phyloP scores from a whole-genome alignment of 805 yeast genomes.

The Clavispora carvajalis region DNA sequence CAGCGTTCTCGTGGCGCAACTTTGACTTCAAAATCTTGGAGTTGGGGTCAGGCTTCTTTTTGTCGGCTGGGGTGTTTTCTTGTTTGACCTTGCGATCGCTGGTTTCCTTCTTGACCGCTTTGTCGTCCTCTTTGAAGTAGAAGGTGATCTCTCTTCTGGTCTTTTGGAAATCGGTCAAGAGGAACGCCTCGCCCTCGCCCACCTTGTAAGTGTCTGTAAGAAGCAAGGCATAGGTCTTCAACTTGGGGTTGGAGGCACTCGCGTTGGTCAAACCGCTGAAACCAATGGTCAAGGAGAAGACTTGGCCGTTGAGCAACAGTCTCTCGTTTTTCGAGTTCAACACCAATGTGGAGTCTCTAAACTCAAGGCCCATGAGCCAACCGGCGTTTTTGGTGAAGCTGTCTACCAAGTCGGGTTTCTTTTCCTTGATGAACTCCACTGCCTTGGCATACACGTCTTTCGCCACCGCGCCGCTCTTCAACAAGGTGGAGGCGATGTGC shows the following conservation, averaged over 20 bases:
- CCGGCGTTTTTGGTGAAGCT: conserved; percentile 78
- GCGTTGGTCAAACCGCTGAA: conserved; percentile 57
- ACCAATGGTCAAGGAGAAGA: conserved; percentile 72
- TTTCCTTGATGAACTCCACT: conserved; percentile 48
- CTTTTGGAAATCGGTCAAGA: conserved; percentile 72
- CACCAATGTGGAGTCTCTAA: conserved; percentile 72
- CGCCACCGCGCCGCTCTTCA: conserved; percentile 68
- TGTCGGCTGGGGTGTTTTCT: conserved; percentile 33
- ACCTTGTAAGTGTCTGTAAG: conserved; percentile 79
- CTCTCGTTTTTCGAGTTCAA: conserved; percentile 71
- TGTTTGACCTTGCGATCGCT: conserved; percentile 27
- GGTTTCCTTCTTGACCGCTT: conserved; percentile 17
- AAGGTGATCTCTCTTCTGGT: conserved; percentile 72
- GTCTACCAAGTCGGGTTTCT: conserved; percentile 59
- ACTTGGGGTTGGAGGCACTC: conserved; percentile 41
- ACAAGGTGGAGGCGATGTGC: conserved; percentile 46
- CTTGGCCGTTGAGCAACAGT: conserved; percentile 62
- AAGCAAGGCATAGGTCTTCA: conserved; percentile 62
- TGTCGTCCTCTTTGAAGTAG: conserved; percentile 71
- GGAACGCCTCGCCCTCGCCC: conserved; percentile 52
- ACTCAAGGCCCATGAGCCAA: conserved; percentile 84
- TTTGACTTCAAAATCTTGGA: conserved; percentile 75
- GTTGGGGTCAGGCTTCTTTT: conserved; percentile 30
- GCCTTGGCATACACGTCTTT: conserved; percentile 63
- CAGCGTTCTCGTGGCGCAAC: conserved; percentile 68